phyloP scores from a whole-genome alignment of 2,329 filamentous ascomycete species.

The Lasiodiplodia sp. region DNA sequence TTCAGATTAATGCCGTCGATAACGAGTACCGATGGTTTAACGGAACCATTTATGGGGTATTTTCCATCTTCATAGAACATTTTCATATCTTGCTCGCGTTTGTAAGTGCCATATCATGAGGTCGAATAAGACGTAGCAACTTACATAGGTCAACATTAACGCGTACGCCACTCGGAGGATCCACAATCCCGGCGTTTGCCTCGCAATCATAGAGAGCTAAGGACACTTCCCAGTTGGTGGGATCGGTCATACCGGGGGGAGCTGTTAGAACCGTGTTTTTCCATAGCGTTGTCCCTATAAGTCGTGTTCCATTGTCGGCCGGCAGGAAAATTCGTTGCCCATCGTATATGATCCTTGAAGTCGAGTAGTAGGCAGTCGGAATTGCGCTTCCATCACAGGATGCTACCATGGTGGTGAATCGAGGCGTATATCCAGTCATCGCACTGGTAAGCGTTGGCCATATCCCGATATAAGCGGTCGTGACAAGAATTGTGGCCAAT shows the following conservation, averaged over 20 bases:
- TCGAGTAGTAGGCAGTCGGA: neutral
- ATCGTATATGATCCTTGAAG: neutral
- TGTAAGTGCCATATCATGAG: too few relatives aligned
- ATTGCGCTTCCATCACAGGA: neutral
- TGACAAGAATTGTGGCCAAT: neutral
- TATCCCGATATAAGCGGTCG: neutral
- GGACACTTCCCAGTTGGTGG: too few relatives aligned
- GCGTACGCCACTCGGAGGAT: too few relatives aligned
- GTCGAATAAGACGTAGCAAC: neutral
- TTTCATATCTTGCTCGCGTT: neutral
- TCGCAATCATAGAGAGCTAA: too few relatives aligned
- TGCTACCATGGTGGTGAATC: neutral
- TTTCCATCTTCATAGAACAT: neutral
- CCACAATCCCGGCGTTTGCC: too few relatives aligned
- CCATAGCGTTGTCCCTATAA: too few relatives aligned
- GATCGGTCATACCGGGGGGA: too few relatives aligned
- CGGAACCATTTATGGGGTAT: neutral
- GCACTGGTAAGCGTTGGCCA: constrained; percentile 5
- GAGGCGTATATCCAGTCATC: neutral
- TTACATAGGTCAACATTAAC: neutral
- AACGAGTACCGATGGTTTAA: neutral
- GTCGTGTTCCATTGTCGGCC: neutral
- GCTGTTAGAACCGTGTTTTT: too few relatives aligned
- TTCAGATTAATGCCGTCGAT: neutral
- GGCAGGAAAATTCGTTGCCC: neutral